Base-by-base conservation (phyloP, 345 rosid genomes). In the Excoecaria agallocha region DNA sequence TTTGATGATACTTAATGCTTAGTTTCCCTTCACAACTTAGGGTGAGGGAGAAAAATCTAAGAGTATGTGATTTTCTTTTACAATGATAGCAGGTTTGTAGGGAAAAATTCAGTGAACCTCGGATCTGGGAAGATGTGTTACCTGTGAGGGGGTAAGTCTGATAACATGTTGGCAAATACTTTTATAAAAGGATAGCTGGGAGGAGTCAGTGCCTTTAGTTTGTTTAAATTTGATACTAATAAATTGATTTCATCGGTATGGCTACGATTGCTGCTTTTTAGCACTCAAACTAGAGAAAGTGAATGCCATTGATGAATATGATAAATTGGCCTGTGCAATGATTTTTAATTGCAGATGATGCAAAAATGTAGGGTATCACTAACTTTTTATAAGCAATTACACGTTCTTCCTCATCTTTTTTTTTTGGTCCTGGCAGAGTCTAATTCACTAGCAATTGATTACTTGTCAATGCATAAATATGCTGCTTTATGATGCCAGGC, bases 91-190 rank as follows among this genome's bases (percentile, higher is more conserved):
- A 92, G 94, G 87, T 94, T 75, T 91, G 97, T 73, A 89, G 91
- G 79, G 89, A 89, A 35, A 94, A 89, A 81, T 77, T 68, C 70
- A 76, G 77, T 68, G 80, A 85, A 52, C 92, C 92, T 54, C 77
- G 39, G 24, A 61, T 77, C 66, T 92, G 97, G 95, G 98, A 90
- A 85, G 86, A 87, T 62, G 92, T 92, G 68, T 78, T 78, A 51
- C 85, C 81, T 66, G 49, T 92, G 45, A 67, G 78, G 41, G 97
- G 98, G 98, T 90, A 80, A 85, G 86, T 75, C 52, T n/a, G 46
- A 24, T 68, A 57, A 6, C 57, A 50, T 10, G 48, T 59, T 51
- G 24, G 48, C 49, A 37, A 58, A 69, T 37, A 68, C 66, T 35
- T 41, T 43, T 55, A 52, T 41, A 5, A 43, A 81, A 58, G 59